Percentiles rank a stretch among this genome's conserved stretches.
Evolutionary conservation across 805 yeast species (phyloP).

Genomic region (Kregervanrija pseudodelftensis): DNA sequence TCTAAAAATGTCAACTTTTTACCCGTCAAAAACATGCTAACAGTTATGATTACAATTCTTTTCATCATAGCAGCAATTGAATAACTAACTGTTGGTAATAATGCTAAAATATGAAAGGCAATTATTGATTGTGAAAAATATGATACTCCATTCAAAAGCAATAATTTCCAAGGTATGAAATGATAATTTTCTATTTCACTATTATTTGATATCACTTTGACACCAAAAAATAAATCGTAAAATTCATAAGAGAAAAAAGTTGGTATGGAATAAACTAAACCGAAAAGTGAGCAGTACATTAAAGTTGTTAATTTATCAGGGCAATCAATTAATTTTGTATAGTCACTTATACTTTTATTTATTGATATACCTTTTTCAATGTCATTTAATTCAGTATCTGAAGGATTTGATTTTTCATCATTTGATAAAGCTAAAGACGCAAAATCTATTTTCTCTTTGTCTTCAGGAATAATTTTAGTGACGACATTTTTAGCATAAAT

Average conservation of each 20-base stretch:
- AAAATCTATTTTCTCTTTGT: constrained; percentile 3
- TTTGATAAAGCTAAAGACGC: constrained; percentile 2
- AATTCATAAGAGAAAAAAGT: constrained; percentile 66
- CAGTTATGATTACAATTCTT: constrained; percentile 75
- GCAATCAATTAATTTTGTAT: constrained; percentile 6
- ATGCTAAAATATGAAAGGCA: constrained; percentile 74
- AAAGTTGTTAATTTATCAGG: constrained; percentile 80
- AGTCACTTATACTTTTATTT: neutral
- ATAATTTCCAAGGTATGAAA: constrained; percentile 38
- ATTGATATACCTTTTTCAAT: neutral
- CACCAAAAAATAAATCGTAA: constrained; percentile 17
- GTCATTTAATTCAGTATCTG: no score
- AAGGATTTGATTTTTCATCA: neutral
- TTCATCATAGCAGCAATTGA: constrained; percentile 85
- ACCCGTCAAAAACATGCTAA: constrained; percentile 63
- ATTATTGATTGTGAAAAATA: constrained; percentile 77
- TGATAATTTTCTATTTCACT: constrained; percentile 8
- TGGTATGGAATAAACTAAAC: constrained; percentile 63
- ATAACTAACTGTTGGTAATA: constrained; percentile 77
- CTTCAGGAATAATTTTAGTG: constrained; percentile 30
- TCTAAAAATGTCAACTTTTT: constrained; percentile 41
- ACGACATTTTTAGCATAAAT: constrained; percentile 80
- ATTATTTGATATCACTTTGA: neutral
- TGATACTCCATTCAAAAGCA: constrained; percentile 61
- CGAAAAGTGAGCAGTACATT: constrained; percentile 70